Evolutionary conservation across 768 basidiomycete genomes (phyloP).

Genomic region (Termitomyces sp.): DNA sequence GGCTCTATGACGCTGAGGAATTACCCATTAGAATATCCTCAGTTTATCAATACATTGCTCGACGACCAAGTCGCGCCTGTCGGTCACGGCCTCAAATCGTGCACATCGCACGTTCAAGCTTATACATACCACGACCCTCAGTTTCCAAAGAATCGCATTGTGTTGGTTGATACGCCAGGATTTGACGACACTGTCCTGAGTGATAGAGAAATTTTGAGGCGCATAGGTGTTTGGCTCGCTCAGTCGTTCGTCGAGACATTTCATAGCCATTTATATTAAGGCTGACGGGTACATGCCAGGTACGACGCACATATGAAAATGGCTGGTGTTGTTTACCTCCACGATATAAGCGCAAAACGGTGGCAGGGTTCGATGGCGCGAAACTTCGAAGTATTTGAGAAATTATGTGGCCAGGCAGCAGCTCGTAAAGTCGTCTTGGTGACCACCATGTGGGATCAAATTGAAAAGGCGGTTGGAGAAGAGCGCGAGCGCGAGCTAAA

Average conservation of each 20-base stretch:
- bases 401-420: conserved; percentile 13
- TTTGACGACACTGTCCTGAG: conserved; percentile 21
- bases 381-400: conserved; percentile 15
- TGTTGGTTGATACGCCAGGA: conserved; percentile 24
- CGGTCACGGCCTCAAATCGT: conserved; percentile 21
- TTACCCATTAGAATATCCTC: background rate
- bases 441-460: conserved; percentile 12
- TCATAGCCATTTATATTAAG: no score
- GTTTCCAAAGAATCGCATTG: conserved; percentile 11
- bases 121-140: conserved; percentile 10
- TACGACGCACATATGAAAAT: conserved; percentile 15
- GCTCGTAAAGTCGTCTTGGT: conserved; percentile 14
- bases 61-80: conserved; percentile 11
- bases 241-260: conserved; percentile 16
- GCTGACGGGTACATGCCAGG: conserved; percentile 4
- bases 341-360: conserved; percentile 12
- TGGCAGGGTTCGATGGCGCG: conserved; percentile 8
- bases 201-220: conserved; percentile 21
- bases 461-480: background rate
- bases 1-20: background rate
- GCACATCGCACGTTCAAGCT: conserved; percentile 18
- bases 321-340: conserved; percentile 16
- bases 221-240: conserved; percentile 22
- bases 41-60: conserved; percentile 20
- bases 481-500: conserved; percentile 9